Evolutionary conservation across 306 rosid species (phyloP).

Genomic region (Pterocarpus macrocarpus): DNA sequence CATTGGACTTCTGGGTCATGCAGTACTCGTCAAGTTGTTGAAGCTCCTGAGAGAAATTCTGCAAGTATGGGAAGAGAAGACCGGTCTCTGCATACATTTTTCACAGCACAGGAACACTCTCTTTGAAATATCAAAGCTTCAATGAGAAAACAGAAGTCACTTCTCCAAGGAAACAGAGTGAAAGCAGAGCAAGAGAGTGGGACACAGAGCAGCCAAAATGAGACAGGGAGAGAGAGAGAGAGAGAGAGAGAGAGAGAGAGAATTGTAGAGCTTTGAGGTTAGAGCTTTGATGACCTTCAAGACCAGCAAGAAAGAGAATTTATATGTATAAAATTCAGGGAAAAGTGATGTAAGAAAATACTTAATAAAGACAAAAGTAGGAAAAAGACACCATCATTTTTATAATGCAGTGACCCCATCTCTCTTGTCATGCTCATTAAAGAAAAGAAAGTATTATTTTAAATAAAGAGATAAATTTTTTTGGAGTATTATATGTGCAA

Average conservation of each 20-base stretch:
- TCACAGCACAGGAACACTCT: constrained; percentile 10
- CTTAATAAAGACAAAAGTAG: constrained; percentile 71
- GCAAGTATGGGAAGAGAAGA: constrained; percentile 76
- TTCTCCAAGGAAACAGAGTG: constrained; percentile 4
- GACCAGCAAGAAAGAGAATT: constrained; percentile 53
- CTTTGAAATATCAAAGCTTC: constrained; percentile 32
- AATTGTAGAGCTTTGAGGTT: not conserved
- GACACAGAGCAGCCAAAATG: constrained; percentile 45
- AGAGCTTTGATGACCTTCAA: constrained; percentile 43
- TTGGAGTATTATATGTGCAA: constrained; percentile 58
- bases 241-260: constrained; percentile 3
- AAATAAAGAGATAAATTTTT: not conserved
- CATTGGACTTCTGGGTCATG: constrained; percentile 70
- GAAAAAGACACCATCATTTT: constrained; percentile 60
- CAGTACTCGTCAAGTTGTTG: constrained; percentile 83
- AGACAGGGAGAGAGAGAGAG: not conserved
- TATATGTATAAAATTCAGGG: constrained; percentile 50
- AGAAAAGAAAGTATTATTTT: not conserved
- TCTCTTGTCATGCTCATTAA: constrained; percentile 49
- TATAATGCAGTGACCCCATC: constrained; percentile 64
- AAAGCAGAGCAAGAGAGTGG: constrained; percentile 37
- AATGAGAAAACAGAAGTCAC: constrained; percentile 32
- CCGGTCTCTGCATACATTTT: constrained; percentile 90
- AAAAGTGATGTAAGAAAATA: constrained; percentile 51
- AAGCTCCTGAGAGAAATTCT: constrained; percentile 71